Evolutionary conservation across 371 early-diverging fungal species (phyloP), one percentile per base, ranked within the genome.

Genomic region (Chytridiales sp.): DNA sequence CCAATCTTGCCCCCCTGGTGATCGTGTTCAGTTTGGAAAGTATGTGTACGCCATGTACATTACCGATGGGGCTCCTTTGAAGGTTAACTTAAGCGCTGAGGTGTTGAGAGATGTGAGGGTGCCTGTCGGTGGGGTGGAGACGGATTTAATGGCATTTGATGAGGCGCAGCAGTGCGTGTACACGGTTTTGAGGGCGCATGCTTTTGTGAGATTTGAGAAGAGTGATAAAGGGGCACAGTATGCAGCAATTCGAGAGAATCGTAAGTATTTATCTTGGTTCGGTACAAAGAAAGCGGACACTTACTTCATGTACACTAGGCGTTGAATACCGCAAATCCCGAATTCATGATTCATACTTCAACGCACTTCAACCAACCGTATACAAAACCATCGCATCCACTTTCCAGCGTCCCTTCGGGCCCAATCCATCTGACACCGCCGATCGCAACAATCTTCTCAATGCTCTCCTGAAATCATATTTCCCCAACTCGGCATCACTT

Each of bases 91-190:
- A 22, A 69, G 74, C 35, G 74, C 69, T n/a, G 85, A 85, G 57
- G 67, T 80, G 3, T 60, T 81, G 24, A 69, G 72, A 8, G 79
- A 76, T 21, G 70, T 84, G 30, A 59, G 66, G 19, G 68, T 68
- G 70, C 70, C 75, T 1, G 57, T 70, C 39, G 48, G n/a, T n/a
- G 69, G 70, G 34, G 22, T 19, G 1, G 4, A 63, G 1, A 24
- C 69, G 30, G 78, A 75, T 40, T 65, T 66, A 36, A 70, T 64
- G 32, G 72, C 80, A 62, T 85, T 82, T 68, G 85, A 85, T 59
- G 83, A 78, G 17, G 83, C 81, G 0, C 85, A 85, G 48, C 77
- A 80, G 36, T 73, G 79, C 24, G 75, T 77, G 8, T 82, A 82
- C 47, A 72, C 75, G 39, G 64, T 82, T 41, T 61, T 85, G 70